A percentile compares a stretch with the other conserved stretches of the same genome.
Evolutionary conservation across 2,329 filamentous ascomycete genomes (phyloP).

Genomic region (Penicillium sp.): DNA sequence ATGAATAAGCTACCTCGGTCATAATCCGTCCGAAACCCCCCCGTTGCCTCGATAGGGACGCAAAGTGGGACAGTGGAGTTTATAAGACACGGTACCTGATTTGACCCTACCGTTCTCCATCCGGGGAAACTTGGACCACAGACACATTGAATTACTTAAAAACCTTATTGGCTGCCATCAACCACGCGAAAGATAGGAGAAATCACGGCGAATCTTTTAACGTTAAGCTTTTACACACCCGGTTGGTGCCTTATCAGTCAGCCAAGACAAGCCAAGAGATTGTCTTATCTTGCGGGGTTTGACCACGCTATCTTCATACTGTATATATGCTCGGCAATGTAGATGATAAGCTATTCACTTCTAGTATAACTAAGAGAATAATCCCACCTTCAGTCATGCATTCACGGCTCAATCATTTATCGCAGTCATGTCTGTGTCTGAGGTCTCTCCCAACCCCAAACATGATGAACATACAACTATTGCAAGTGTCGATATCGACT

Average conservation of each 20-base stretch:
- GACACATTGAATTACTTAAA: too few species aligned
- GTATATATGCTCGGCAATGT: neutral
- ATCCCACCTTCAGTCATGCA: too few species aligned
- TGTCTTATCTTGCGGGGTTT: neutral
- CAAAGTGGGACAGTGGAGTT: too few species aligned
- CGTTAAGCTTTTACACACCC: neutral
- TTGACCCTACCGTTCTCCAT: too few species aligned
- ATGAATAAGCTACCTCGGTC: too few species aligned
- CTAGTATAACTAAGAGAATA: neutral
- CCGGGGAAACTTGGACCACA: too few species aligned
- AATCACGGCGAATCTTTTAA: too few species aligned
- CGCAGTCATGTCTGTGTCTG: neutral
- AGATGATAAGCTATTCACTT: neutral
- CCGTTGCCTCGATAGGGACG: too few species aligned
- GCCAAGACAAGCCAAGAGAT: neutral
- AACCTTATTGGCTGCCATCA: too few species aligned
- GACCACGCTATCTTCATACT: neutral
- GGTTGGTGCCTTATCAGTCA: neutral
- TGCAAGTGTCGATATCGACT: constrained; percentile 33
- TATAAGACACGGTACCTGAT: too few species aligned
- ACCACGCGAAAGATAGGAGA: too few species aligned
- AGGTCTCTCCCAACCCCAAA: constrained; percentile 4
- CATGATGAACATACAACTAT: constrained; percentile 15
- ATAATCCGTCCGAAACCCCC: too few species aligned
- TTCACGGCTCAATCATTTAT: neutral